Evolutionary conservation across 2,329 filamentous ascomycete species (phyloP).

Genomic region (Aspergillus sp.): DNA sequence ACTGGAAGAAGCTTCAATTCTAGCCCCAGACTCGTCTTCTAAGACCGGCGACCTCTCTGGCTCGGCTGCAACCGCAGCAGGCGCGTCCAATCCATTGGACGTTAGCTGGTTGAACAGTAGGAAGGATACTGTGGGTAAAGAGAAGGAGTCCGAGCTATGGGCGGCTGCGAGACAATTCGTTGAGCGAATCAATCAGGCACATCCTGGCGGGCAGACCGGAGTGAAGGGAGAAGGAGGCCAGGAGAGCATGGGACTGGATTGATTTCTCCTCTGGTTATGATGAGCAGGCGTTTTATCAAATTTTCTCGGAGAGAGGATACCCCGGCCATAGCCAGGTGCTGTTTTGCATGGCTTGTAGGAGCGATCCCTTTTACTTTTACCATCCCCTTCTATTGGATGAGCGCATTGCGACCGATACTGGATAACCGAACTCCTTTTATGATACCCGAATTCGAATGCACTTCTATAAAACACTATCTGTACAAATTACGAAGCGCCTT

Average conservation of each 20-base stretch:
- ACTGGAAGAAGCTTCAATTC: constrained; percentile 77
- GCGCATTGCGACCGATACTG: neutral
- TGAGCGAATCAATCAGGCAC: constrained; percentile 34
- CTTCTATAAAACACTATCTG: neutral
- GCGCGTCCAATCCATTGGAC: constrained; percentile 61
- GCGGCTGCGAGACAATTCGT: constrained; percentile 59
- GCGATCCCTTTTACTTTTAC: neutral
- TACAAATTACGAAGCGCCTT: neutral
- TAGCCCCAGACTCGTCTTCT: constrained; percentile 49
- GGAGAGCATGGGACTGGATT: constrained; percentile 43
- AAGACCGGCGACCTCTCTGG: constrained; percentile 31
- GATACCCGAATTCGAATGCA: constrained; percentile 20
- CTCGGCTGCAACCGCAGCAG: constrained; percentile 28
- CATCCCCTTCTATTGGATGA: neutral
- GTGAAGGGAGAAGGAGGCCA: constrained; percentile 20
- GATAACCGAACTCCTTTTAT: constrained; percentile 10
- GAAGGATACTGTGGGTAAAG: constrained; percentile 75
- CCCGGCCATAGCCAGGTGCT: neutral
- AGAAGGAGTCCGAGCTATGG: constrained; percentile 83
- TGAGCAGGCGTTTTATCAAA: neutral
- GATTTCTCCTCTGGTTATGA: constrained; percentile 7
- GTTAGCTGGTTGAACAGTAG: constrained; percentile 88
- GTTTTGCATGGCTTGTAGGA: neutral
- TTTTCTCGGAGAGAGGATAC: neutral
- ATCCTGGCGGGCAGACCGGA: constrained; percentile 2